Percentiles rank a stretch among this genome's conserved stretches.
Evolutionary conservation across 805 yeast species (phyloP).

Genomic region (Wickerhamiella lipophila): DNA sequence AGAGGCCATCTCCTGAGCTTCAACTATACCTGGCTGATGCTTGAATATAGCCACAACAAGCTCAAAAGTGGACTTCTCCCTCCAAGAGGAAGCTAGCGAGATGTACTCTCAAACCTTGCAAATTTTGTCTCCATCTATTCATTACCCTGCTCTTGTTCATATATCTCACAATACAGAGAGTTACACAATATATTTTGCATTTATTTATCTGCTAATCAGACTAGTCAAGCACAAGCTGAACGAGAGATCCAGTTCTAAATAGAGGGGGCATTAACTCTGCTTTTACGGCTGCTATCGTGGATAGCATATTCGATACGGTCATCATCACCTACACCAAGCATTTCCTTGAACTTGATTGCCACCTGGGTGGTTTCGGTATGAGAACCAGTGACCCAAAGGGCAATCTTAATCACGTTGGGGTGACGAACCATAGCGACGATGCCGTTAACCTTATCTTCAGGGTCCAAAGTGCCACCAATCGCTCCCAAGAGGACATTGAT

Average conservation of each 20-base stretch:
- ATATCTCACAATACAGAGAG: too few species aligned
- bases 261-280: constrained; percentile 7
- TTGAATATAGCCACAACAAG: too few species aligned
- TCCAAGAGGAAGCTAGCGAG: too few species aligned
- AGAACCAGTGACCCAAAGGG: constrained; percentile 78
- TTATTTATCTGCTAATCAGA: background rate
- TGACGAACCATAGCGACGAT: constrained; percentile 82
- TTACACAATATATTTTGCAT: background rate
- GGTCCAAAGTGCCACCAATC: constrained; percentile 91
- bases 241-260: background rate
- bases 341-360: constrained; percentile 79
- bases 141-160: background rate
- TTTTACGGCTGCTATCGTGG: constrained; percentile 34
- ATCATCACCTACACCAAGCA: constrained; percentile 58
- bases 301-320: constrained; percentile 70
- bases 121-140: background rate
- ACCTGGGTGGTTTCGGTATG: constrained; percentile 47
- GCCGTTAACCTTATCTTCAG: constrained; percentile 79
- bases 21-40: background rate
- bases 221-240: background rate
- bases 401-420: constrained; percentile 58
- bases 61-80: too few species aligned
- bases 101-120: too few species aligned
- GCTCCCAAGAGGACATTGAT: constrained; percentile 56
- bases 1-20: background rate